These are phyloP conservation scores for Aspergillus vadensis DNA, from an alignment of 2,329 filamentous ascomycete genomes.

Conservation along the genomic window DNA sequence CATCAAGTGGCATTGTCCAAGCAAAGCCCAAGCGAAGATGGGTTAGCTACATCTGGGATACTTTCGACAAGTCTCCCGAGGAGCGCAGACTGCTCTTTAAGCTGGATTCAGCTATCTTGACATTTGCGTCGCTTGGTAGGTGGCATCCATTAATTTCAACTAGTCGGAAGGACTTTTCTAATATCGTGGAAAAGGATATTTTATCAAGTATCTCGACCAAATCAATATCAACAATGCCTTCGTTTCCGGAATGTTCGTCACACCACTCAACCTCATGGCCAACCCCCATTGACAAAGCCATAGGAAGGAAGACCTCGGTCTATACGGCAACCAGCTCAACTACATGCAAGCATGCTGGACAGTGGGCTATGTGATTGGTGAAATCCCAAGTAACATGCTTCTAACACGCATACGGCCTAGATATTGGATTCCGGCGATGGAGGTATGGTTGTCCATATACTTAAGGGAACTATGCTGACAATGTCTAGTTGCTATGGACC, in stretches of 20 bases:
- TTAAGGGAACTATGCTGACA: neutral
- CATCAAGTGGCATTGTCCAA: constrained; percentile 21
- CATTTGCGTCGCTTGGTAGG: constrained; percentile 48
- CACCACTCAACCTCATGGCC: too few species aligned
- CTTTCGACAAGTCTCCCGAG: constrained; percentile 54
- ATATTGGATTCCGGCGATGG: constrained; percentile 53
- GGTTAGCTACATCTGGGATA: constrained; percentile 57
- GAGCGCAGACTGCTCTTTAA: constrained; percentile 54
- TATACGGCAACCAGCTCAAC: constrained; percentile 59
- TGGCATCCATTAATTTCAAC: neutral
- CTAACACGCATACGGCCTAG: constrained; percentile 52
- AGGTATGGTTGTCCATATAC: constrained; percentile 31
- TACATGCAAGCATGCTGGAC: constrained; percentile 61
- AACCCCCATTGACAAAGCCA: neutral
- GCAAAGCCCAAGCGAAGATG: constrained; percentile 43
- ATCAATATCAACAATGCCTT: constrained; percentile 51
- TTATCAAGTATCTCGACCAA: constrained; percentile 54
- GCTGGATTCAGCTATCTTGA: constrained; percentile 51
- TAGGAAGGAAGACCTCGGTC: constrained; percentile 55
- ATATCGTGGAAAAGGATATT: constrained; percentile 42
- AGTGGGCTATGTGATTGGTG: constrained; percentile 60
- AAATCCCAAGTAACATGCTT: constrained; percentile 55
- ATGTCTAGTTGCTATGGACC: constrained; percentile 47
- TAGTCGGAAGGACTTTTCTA: neutral
- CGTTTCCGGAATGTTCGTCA: constrained; percentile 49